These are phyloP conservation scores for Karstenula rhodostoma DNA, from an alignment of 2,329 filamentous ascomycete genomes.

Conservation along the genomic window DNA sequence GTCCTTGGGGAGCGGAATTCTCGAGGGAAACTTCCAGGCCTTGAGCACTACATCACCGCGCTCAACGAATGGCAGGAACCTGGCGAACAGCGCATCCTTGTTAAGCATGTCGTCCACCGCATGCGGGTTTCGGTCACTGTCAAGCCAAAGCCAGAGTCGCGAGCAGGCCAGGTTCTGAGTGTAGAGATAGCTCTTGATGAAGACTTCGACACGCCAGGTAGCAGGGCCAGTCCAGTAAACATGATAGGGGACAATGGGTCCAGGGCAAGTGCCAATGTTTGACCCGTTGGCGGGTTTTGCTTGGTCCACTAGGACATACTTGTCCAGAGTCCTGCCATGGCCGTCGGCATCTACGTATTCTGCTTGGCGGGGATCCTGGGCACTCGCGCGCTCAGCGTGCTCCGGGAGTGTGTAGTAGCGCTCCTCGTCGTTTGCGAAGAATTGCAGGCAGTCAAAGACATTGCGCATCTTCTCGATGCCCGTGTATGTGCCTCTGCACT, in stretches of 20 bases:
- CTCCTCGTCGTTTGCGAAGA: conserved; percentile 58
- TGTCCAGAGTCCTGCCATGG: conserved; percentile 49
- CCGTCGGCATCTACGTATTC: conserved; percentile 55
- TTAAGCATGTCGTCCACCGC: conserved; percentile 61
- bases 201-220: conserved; percentile 65
- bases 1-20: conserved; percentile 60
- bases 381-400: conserved; percentile 49
- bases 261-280: conserved; percentile 60
- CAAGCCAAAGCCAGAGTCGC: conserved; percentile 63
- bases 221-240: conserved; percentile 66
- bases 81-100: conserved; percentile 60
- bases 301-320: conserved; percentile 49
- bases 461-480: conserved; percentile 65
- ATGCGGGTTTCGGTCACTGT: conserved; percentile 60
- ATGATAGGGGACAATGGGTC: conserved; percentile 65
- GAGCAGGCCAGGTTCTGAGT: conserved; percentile 65
- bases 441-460: conserved; percentile 62
- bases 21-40: conserved; percentile 62
- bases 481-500: conserved; percentile 61
- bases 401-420: conserved; percentile 61
- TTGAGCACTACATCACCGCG: conserved; percentile 62
- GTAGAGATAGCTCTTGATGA: conserved; percentile 65
- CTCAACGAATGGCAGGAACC: conserved; percentile 62
- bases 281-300: conserved; percentile 49
- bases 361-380: conserved; percentile 52